phyloP scores from a whole-genome alignment of 306 rosid genomes.

The Medicago truncatula region DNA sequence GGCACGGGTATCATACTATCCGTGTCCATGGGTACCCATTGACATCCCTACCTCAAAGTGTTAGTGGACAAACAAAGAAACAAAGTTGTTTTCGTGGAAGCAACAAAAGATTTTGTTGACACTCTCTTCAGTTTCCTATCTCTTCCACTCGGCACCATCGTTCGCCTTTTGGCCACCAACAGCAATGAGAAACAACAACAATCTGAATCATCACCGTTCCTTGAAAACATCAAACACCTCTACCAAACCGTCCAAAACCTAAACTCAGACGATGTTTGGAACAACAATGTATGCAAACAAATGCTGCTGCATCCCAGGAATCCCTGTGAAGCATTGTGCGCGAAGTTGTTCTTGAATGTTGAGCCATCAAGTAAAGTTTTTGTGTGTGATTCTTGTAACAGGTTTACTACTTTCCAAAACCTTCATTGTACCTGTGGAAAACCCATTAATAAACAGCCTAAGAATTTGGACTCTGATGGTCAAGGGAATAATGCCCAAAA shows the following conservation, averaged over 20 bases:
- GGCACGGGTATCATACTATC: too few species aligned
- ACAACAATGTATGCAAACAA: too few species aligned
- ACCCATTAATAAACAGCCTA: not conserved
- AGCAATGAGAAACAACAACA: not conserved
- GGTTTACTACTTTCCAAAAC: not conserved
- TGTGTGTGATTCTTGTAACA: not conserved
- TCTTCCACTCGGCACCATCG: not conserved
- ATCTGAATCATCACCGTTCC: too few species aligned
- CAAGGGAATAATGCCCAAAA: not conserved
- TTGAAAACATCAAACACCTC: too few species aligned
- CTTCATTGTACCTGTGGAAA: not conserved
- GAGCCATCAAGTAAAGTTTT: not conserved
- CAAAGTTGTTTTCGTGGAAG: not conserved
- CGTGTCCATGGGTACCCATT: too few species aligned
- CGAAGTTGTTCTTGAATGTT: not conserved
- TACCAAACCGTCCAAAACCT: too few species aligned
- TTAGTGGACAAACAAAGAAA: not conserved
- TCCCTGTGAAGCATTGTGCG: not conserved
- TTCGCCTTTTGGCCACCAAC: not conserved
- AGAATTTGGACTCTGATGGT: not conserved
- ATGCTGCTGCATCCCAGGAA: too few species aligned
- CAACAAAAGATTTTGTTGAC: not conserved
- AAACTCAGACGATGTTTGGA: too few species aligned
- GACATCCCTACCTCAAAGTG: not conserved
- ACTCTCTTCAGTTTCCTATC: not conserved